Base-by-base conservation (phyloP, 164 flowering plant species). In the Buxus sempervirens region DNA sequence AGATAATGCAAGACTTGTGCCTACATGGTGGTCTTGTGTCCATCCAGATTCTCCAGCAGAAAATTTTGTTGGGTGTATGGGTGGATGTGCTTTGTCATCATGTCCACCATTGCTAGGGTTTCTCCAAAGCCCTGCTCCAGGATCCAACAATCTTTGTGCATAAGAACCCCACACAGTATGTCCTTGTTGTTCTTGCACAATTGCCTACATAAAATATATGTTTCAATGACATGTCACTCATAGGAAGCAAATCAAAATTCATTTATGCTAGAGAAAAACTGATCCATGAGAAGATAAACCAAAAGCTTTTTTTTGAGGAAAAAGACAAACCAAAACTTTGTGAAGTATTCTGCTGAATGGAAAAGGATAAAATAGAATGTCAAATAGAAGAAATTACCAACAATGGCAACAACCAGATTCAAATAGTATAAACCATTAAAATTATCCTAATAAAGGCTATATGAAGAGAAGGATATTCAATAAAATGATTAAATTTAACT, bases 1-100 rank as follows among this genome's bases (percentile, higher is more conserved):
- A 38, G 65, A 41, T 14, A 42, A 45, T 13, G 57, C 20, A 68
- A 54, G 36, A 12, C 19, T 68, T 60, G 20, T 21, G 73, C 88
- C 76, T 76, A 90, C 98, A 77, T 77, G 79, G 80, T 93, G 99
- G 54, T 96, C 96, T 70, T 80, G 89, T 77, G 89, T 96, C 97
- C 98, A 96, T 24, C 86, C 54, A 61, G 88, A 70, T 80, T 93
- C 99, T 48, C 98, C 99, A 65, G 83, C 70, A 65, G 97, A 90
- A 80, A 86, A 91, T 70, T 88, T 96, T 75, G 99, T 96, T 54
- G 99, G 99, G 71, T 96, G 98, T 80, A 96, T 96, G 22, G 99
- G 99, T 60, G 99, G 99, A 74, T 96, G 99, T 36, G 98, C 98
- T 74, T 96, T 96, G 83, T 96, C 98, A 81, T 93, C 93, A 77